Evolutionary conservation across 768 basidiomycete species (phyloP).

Genomic region (Amanita polypyramis): DNA sequence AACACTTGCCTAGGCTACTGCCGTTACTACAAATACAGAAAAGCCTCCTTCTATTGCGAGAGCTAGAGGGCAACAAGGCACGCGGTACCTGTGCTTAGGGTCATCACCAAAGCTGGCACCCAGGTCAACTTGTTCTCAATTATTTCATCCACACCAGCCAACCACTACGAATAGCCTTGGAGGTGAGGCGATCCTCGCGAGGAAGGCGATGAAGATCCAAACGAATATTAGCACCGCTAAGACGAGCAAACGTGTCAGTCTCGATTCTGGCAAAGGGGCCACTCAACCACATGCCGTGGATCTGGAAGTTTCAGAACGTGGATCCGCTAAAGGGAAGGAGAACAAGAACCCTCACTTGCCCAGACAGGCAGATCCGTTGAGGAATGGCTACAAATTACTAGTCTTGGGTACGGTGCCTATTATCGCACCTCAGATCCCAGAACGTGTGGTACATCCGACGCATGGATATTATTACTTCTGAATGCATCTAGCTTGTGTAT

Average conservation of each 20-base stretch:
- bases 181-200: not conserved
- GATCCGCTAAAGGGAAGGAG: not conserved
- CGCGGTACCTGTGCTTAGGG: not conserved
- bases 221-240: not conserved
- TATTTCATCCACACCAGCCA: not conserved
- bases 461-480: constrained; percentile 7
- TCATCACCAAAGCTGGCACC: not conserved
- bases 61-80: not conserved
- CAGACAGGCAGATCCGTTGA: not conserved
- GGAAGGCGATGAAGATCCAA: not conserved
- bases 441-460: not conserved
- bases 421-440: not conserved
- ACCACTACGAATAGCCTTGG: not conserved
- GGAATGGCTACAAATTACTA: constrained; percentile 1
- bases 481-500: not conserved
- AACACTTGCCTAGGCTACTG: not conserved
- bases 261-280: not conserved
- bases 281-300: not conserved
- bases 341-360: not conserved
- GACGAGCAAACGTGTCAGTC: not conserved
- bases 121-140: not conserved
- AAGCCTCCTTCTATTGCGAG: not conserved
- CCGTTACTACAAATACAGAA: not conserved
- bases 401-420: not conserved
- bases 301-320: not conserved